phyloP scores from a whole-genome alignment of 768 basidiomycete species.

The Nidularia pulvinata region DNA sequence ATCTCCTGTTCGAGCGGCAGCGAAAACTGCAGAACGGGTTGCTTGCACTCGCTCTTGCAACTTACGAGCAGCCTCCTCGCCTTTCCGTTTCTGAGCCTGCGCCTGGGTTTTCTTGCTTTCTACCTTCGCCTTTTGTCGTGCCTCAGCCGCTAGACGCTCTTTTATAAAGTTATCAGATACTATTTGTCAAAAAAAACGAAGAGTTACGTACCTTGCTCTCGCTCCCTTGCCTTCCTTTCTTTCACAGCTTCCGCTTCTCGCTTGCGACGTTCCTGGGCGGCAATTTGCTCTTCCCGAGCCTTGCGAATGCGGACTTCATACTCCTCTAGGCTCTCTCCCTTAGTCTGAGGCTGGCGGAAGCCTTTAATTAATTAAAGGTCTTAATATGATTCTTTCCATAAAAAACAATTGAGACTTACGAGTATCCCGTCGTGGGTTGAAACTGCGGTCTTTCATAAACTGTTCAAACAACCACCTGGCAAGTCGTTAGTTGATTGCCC shows the following conservation, averaged over 20 bases:
- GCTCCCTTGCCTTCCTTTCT: conserved; percentile 41
- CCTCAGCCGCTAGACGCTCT: conserved; percentile 58
- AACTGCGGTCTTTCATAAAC: conserved; percentile 30
- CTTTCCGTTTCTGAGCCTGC: conserved; percentile 43
- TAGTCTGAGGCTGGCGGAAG: conserved; percentile 14
- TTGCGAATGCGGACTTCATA: conserved; percentile 50
- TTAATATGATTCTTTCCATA: background rate
- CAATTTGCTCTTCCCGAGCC: conserved; percentile 51
- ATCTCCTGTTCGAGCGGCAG: conserved; percentile 60
- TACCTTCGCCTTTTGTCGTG: conserved; percentile 54
- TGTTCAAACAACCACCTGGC: conserved; percentile 37
- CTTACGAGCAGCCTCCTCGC: conserved; percentile 44
- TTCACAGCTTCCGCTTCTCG: conserved; percentile 49
- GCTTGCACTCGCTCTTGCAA: conserved; percentile 51
- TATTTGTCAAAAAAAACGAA: background rate
- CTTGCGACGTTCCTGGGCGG: conserved; percentile 51
- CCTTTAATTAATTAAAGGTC: conserved; percentile 1
- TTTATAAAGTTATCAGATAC: conserved; percentile 6
- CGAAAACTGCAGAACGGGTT: conserved; percentile 61
- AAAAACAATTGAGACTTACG: background rate
- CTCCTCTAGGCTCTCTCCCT: conserved; percentile 49
- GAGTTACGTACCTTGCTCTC: conserved; percentile 46
- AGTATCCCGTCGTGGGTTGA: background rate
- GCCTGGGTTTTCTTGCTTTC: conserved; percentile 57
- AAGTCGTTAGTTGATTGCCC: background rate